These are phyloP conservation scores for Potentilla sterilis DNA, from an alignment of 306 rosid genomes.

Conservation along the genomic window DNA sequence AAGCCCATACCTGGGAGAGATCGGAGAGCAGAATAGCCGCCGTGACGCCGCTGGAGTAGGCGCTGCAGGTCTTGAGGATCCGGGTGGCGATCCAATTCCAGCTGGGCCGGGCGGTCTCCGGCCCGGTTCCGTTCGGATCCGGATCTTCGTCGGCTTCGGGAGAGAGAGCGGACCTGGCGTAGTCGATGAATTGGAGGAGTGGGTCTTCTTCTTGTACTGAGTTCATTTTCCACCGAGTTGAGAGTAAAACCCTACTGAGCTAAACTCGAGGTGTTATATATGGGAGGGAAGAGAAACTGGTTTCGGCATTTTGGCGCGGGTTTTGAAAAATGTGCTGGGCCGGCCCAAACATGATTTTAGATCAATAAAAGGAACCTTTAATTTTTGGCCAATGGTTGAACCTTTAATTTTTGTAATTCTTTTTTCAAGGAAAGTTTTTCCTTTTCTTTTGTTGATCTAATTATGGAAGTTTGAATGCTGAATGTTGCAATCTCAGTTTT, in stretches of 20 bases:
- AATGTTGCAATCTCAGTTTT: too few species aligned
- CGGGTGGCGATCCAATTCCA: slow-evolving; percentile 84
- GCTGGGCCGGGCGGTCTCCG: slow-evolving; percentile 41
- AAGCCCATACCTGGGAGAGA: slow-evolving; percentile 55
- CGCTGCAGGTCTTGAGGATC: slow-evolving; percentile 68
- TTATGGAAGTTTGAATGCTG: too few species aligned
- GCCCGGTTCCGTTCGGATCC: slow-evolving; percentile 36
- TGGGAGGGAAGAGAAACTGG: background rate
- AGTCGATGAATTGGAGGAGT: slow-evolving; percentile 63
- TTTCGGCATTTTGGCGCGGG: slow-evolving; percentile 10
- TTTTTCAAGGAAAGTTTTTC: too few species aligned
- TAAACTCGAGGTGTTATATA: background rate
- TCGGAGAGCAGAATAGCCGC: slow-evolving; percentile 84
- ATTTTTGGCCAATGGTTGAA: too few species aligned
- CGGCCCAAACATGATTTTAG: background rate
- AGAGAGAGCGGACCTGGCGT: slow-evolving; percentile 57
- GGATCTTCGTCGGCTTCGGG: slow-evolving; percentile 38
- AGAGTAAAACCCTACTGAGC: background rate
- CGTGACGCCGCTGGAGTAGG: slow-evolving; percentile 87
- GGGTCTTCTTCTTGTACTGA: slow-evolving; percentile 40
- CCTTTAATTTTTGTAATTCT: too few species aligned
- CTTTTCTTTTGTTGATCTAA: too few species aligned
- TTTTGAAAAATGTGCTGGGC: slow-evolving; percentile 13
- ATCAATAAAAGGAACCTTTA: too few species aligned
- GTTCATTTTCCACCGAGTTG: background rate